Evolutionary conservation across 23 red algal species (phyloP).

Genomic region (Gracilariopsis chorda): DNA sequence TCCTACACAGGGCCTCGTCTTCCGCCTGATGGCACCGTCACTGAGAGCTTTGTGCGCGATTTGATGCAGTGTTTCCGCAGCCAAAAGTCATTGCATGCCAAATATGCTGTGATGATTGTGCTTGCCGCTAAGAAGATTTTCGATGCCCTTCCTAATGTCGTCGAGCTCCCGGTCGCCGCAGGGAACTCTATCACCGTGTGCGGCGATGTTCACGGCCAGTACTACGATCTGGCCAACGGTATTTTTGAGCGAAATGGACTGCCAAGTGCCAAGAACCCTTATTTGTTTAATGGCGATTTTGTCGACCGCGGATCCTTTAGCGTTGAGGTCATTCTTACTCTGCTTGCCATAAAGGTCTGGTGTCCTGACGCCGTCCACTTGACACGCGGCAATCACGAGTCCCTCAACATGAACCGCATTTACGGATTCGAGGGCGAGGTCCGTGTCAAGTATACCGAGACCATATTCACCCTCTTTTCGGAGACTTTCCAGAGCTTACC

Average conservation of each 20-base stretch:
- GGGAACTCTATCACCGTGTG: conserved; percentile 83
- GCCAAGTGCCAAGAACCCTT: conserved; percentile 88
- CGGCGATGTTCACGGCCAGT: conserved; percentile 99
- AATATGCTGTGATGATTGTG: conserved; percentile 80
- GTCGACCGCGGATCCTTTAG: conserved; percentile 95
- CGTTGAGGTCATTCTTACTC: conserved; percentile 93
- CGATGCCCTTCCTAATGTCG: conserved; percentile 70
- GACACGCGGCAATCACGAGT: conserved; percentile 97
- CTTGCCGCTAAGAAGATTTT: conserved; percentile 59
- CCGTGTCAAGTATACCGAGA: conserved; percentile 85
- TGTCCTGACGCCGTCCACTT: conserved; percentile 87
- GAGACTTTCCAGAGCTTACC: conserved; percentile 93
- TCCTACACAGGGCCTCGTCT: conserved; percentile 82
- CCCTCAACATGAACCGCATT: conserved; percentile 88
- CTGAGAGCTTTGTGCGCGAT: conserved; percentile 65
- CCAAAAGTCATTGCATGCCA: conserved; percentile 70
- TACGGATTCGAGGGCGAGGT: conserved; percentile 99
- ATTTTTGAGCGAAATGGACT: conserved; percentile 94
- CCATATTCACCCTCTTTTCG: conserved; percentile 76
- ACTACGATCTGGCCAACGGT: conserved; percentile 83
- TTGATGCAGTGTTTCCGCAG: conserved; percentile 68
- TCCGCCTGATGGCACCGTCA: conserved; percentile 44
- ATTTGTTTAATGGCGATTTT: conserved; percentile 99
- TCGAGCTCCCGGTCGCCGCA: conserved; percentile 57
- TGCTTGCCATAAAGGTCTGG: conserved; percentile 80